Evolutionary conservation across 345 rosid genomes (phyloP), one percentile per base, ranked within the genome.

Genomic region (Pugionium dolabratum): DNA sequence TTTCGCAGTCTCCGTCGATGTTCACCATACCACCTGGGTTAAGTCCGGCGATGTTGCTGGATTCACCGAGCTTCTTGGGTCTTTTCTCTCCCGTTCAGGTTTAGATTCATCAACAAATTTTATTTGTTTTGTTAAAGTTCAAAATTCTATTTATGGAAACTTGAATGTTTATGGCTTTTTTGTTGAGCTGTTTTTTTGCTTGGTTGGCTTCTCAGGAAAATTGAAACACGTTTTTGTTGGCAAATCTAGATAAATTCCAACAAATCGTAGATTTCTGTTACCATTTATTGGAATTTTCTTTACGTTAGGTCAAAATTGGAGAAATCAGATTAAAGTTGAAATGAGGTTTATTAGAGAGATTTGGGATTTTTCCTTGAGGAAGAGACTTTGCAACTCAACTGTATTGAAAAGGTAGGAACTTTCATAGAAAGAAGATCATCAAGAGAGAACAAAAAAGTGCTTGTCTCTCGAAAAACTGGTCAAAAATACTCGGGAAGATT

Each of bases 1-100:
- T 81, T 39, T 39, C 77, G 0, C 83, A 83, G 59, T 79, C 90
- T 2, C 79, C 83, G 48, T 64, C 82, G 56, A 76, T 84, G 79
- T 82, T 83, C 74, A 46, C 81, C 28, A 60, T 83, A 71, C 77
- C 86, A 4, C 78, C 83, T 9, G 85, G 84, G 37, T 43, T 80
- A 74, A 80, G 84, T 48, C 91, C 96, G 32, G 72, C 80, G 36
- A 65, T 75, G 72, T 67, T 76, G 75, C 75, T 79, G 28, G 93
- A 85, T 48, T 88, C 98, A 4, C 96, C 94, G 5, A 84, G 88
- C 44, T 78, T 91, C 28, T 48, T 74, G 69, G 91, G 95, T 35
- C 76, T 86, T 60, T 86, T 85, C 72, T 86, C 95, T 54, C 89
- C 92, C 6, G 45, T 51, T 64, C 89, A 82, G 89, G 97, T 90